A percentile compares a stretch with the other conserved stretches of the same genome.
These are phyloP conservation scores for Brachypodium distachyon DNA, from an alignment of 202 grass and related monocot species.

Conservation along the genomic window DNA sequence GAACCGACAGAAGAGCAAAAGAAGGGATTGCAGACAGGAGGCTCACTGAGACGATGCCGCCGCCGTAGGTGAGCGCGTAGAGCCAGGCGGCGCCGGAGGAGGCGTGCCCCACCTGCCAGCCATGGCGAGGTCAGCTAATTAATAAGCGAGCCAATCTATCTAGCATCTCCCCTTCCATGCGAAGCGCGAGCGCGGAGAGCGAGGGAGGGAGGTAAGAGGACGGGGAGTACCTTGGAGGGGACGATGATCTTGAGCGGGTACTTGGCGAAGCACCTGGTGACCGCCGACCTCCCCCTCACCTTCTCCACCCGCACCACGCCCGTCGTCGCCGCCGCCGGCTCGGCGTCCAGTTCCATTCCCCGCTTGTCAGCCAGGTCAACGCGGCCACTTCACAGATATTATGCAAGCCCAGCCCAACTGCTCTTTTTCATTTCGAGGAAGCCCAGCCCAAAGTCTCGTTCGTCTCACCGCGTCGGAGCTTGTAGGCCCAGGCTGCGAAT, in stretches of 20 bases:
- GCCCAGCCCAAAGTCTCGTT: not conserved
- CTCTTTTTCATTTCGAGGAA: no score
- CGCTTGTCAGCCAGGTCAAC: not conserved
- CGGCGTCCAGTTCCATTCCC: not conserved
- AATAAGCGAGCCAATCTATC: not conserved
- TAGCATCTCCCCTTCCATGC: no score
- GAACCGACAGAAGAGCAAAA: not conserved
- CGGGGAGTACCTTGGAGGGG: constrained; percentile 49
- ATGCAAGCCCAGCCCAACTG: not conserved
- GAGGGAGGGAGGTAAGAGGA: not conserved
- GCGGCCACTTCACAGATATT: not conserved
- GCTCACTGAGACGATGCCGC: constrained; percentile 86
- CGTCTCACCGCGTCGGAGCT: no score
- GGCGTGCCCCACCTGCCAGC: constrained; percentile 33
- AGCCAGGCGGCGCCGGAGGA: constrained; percentile 59
- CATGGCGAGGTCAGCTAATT: not conserved
- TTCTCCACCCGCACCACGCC: constrained; percentile 65
- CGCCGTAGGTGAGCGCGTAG: constrained; percentile 77
- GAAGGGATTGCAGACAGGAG: not conserved
- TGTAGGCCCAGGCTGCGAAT: no score
- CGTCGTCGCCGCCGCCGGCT: constrained; percentile 14
- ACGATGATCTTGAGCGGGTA: constrained; percentile 92
- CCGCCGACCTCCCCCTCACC: constrained; percentile 59
- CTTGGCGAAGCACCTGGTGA: constrained; percentile 70
- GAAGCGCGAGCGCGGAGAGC: no score